Evolutionary conservation across 1,139 yeast species (phyloP).

Genomic region (Blastobotrys arbuscula): DNA sequence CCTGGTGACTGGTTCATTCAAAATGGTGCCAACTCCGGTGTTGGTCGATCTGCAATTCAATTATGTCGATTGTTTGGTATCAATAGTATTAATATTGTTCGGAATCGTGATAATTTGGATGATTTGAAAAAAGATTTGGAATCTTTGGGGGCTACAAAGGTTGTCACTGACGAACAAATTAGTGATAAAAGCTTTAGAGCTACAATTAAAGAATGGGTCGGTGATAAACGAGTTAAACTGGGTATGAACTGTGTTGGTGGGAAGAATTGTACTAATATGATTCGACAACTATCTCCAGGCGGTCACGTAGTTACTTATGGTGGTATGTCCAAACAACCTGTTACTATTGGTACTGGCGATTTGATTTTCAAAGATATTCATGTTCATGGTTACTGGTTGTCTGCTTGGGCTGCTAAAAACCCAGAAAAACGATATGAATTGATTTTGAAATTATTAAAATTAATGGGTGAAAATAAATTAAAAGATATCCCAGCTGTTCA

Average conservation of each 20-base stretch:
- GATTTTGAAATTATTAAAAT: constrained; percentile 53
- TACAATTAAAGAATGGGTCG: constrained; percentile 57
- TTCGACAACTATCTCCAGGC: constrained; percentile 68
- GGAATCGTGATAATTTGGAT: constrained; percentile 75
- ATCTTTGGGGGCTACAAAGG: constrained; percentile 76
- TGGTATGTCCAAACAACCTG: constrained; percentile 96
- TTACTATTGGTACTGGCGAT: constrained; percentile 77
- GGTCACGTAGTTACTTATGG: constrained; percentile 86
- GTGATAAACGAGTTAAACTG: constrained; percentile 49
- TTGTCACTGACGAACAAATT: constrained; percentile 82
- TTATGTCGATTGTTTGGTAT: constrained; percentile 71
- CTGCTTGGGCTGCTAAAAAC: constrained; percentile 63
- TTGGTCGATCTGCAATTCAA: constrained; percentile 91
- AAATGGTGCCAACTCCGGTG: constrained; percentile 95
- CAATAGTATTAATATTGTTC: constrained; percentile 79
- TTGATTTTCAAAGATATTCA: constrained; percentile 85
- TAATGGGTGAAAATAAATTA: constrained; percentile 47
- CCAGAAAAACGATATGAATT: constrained; percentile 58
- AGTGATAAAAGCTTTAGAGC: constrained; percentile 58
- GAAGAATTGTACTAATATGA: constrained; percentile 68
- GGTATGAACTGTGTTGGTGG: constrained; percentile 96
- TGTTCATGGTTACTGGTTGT: constrained; percentile 91
- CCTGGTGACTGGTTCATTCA: constrained; percentile 92
- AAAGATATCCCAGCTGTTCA: constrained; percentile 57
- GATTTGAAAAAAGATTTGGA: constrained; percentile 53